Evolutionary conservation across 805 yeast species (phyloP).

Genomic region (Diddensiella transvaalensis): DNA sequence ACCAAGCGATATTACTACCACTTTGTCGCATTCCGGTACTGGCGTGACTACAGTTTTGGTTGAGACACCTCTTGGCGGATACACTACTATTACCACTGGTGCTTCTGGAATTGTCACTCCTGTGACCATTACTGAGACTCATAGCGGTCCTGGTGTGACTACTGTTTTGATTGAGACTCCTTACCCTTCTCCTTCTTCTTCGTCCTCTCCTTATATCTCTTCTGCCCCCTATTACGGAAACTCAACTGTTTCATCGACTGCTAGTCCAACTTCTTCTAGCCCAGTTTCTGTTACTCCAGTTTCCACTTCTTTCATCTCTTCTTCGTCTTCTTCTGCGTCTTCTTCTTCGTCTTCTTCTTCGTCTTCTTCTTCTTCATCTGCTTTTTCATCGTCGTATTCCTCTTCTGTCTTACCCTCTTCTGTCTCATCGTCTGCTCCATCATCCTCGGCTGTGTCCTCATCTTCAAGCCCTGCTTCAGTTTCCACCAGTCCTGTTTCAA

Average conservation of each 20-base stretch:
- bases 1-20: no score
- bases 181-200: no score
- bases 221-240: background rate
- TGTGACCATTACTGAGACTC: background rate
- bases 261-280: no score
- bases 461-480: background rate
- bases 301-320: background rate
- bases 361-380: background rate
- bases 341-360: background rate
- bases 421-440: background rate
- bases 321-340: background rate
- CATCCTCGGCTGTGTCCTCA: background rate
- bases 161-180: background rate
- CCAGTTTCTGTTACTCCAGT: constrained; percentile 2
- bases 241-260: background rate
- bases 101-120: no score
- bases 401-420: background rate
- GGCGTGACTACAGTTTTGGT: no score
- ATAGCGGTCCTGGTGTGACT: background rate
- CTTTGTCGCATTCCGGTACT: no score
- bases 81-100: no score
- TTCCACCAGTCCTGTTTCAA: background rate
- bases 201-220: no score
- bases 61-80: no score
- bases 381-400: background rate